These are phyloP conservation scores for Trichoderma guizhouense DNA, from an alignment of 2,329 filamentous ascomycete genomes.

Conservation along the genomic window DNA sequence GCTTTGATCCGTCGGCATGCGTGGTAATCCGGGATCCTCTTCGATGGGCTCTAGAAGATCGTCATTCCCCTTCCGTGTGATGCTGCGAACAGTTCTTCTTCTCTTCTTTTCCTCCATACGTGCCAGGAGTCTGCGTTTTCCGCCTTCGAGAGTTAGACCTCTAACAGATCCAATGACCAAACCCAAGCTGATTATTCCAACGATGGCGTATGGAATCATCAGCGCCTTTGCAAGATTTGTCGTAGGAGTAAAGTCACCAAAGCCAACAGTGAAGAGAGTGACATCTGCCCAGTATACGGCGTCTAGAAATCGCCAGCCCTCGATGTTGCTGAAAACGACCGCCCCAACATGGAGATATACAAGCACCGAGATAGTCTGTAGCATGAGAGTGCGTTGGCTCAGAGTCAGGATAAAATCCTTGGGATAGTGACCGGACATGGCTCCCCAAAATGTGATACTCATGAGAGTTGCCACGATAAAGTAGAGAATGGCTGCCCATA, in stretches of 20 bases:
- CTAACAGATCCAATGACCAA: slow-evolving; percentile 78
- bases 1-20: not conserved
- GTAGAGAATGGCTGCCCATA: slow-evolving; percentile 77
- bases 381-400: slow-evolving; percentile 80
- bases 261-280: slow-evolving; percentile 62
- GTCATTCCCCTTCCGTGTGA: slow-evolving; percentile 45
- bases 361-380: slow-evolving; percentile 85
- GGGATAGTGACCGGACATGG: slow-evolving; percentile 63
- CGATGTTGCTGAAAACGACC: slow-evolving; percentile 67
- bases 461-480: slow-evolving; percentile 74
- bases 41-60: slow-evolving; percentile 45
- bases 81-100: slow-evolving; percentile 42
- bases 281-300: slow-evolving; percentile 77
- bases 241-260: slow-evolving; percentile 51
- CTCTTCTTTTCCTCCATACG: slow-evolving; percentile 60
- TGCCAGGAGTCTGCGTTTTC: slow-evolving; percentile 47
- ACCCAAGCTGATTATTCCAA: slow-evolving; percentile 81
- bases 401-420: slow-evolving; percentile 76
- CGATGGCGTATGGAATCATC: slow-evolving; percentile 77
- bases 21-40: not conserved
- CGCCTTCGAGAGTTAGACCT: slow-evolving; percentile 59
- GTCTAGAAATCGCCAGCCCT: slow-evolving; percentile 74
- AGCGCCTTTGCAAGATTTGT: slow-evolving; percentile 63
- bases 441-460: slow-evolving; percentile 75
- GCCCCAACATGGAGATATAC: slow-evolving; percentile 77